These are phyloP conservation scores for Murraya paniculata DNA, from an alignment of 345 rosid species.

Conservation along the genomic window DNA sequence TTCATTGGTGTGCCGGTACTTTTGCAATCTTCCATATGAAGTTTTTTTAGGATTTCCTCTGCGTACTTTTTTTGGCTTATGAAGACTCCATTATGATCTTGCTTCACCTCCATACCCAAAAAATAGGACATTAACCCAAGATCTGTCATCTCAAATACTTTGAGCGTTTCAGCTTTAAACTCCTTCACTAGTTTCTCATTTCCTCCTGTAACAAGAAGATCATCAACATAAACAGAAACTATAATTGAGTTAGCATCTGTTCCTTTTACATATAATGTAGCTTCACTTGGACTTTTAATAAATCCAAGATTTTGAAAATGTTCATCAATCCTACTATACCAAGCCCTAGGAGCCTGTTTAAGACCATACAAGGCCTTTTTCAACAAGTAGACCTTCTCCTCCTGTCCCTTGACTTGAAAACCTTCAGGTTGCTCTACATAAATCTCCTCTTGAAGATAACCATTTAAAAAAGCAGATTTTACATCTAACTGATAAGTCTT, in stretches of 20 bases:
- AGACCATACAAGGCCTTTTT: neutral
- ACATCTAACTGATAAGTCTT: neutral
- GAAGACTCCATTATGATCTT: neutral
- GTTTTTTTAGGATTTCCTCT: neutral
- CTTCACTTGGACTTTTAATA: neutral
- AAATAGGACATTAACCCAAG: neutral
- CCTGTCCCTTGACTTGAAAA: neutral
- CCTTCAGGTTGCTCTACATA: neutral
- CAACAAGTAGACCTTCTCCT: neutral
- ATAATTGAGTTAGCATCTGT: neutral
- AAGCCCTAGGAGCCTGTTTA: neutral
- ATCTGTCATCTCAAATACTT: neutral
- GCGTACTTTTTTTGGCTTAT: no score
- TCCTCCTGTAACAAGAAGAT: neutral
- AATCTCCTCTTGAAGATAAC: neutral
- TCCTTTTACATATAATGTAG: neutral
- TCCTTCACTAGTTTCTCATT: neutral
- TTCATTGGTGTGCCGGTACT: neutral
- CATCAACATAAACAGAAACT: neutral
- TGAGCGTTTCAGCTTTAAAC: neutral
- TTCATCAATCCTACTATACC: neutral
- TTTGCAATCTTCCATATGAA: neutral
- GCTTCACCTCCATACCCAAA: neutral
- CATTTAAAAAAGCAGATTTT: no score
- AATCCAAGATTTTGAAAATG: neutral